phyloP scores from a whole-genome alignment of 805 yeast species.

The Soucietia sequanensis region DNA sequence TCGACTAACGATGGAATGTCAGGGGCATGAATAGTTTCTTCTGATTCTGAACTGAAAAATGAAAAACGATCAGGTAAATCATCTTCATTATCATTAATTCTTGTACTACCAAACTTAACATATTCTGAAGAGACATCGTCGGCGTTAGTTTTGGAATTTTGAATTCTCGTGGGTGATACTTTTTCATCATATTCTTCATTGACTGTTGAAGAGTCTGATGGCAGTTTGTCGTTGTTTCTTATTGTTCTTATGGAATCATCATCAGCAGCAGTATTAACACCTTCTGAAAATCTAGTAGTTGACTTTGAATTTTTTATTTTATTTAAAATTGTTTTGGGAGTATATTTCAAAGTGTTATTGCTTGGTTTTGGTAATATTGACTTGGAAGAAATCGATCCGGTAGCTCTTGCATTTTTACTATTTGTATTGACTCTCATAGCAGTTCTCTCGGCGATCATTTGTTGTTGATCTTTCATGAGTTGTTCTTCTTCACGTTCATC shows the following conservation, averaged over 20 bases:
- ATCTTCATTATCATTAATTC: conserved; percentile 25
- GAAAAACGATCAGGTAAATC: conserved; percentile 72
- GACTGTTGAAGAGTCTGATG: conserved; percentile 21
- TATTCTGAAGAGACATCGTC: conserved; percentile 26
- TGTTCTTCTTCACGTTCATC: conserved; percentile 53
- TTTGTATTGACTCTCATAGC: conserved; percentile 13
- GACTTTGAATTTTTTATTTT: conserved; percentile 4
- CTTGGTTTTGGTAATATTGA: not conserved
- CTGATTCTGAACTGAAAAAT: conserved; percentile 76
- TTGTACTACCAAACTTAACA: conserved; percentile 41
- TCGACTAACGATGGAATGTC: conserved; percentile 75
- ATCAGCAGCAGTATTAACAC: not conserved
- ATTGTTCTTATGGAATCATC: conserved; percentile 3
- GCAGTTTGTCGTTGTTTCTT: conserved; percentile 6
- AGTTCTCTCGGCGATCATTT: conserved; percentile 20
- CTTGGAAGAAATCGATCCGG: conserved; percentile 36
- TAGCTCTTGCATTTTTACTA: conserved; percentile 7
- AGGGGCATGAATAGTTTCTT: conserved; percentile 86
- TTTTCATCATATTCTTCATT: conserved; percentile 20
- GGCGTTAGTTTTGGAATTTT: not conserved
- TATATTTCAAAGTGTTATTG: conserved; percentile 41
- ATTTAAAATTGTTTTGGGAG: conserved; percentile 45
- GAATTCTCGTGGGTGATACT: not conserved
- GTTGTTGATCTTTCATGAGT: conserved; percentile 22
- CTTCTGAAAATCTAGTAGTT: not conserved